Base-by-base conservation (phyloP, 2,329 filamentous ascomycete species). In the Immersiporthe knoxdaviesiana region DNA sequence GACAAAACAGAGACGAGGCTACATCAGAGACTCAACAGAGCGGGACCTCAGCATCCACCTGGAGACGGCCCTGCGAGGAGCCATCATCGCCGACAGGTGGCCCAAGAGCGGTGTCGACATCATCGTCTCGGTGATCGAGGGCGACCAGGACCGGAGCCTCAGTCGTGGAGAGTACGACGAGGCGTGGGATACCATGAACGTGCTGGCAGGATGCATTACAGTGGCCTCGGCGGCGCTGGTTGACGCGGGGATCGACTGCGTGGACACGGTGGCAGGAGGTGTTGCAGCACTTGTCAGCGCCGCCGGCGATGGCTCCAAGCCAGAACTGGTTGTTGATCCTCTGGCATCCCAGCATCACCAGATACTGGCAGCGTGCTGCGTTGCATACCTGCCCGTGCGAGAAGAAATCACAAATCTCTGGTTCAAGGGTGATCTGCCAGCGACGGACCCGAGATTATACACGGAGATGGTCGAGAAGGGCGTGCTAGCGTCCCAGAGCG, bases 51-150 rank as follows among this genome's bases (percentile, higher is more conserved):
- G 93, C 16, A 91, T 94, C 14, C 95, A 98, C 78, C 84, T 99
- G 3, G 94, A 98, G 79, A 95, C 93, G 21, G 94, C 96, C 35
- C 84, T 99, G 64, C 88, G 94, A 44, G 95, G 95, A 0, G 92
- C 93, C 10, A 90, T 98, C 64, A 95, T 98, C 76, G 94, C 93
- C 18, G 94, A 97, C 78, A 86, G 95, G 69, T 99, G 95, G 93
- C 96, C 96, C n/a, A 99, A 99, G 84, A 97, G 93, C 78, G 94
- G 93, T 59, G 90, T 97, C n/a, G 96, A 99, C 78, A 90, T 99
- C 54, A 91, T 97, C 24, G 89, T 99, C 63, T 97, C 94, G 0
- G 90, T 99, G 63, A 84, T 99, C 24, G 96, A 99, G 81, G 95
- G 93, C 3, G 96, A 98, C 76, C 93, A 97, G 77, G 91, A 95